Base-by-base conservation (phyloP, 2,329 filamentous ascomycete genomes). In the Fusarium dlaminii region DNA sequence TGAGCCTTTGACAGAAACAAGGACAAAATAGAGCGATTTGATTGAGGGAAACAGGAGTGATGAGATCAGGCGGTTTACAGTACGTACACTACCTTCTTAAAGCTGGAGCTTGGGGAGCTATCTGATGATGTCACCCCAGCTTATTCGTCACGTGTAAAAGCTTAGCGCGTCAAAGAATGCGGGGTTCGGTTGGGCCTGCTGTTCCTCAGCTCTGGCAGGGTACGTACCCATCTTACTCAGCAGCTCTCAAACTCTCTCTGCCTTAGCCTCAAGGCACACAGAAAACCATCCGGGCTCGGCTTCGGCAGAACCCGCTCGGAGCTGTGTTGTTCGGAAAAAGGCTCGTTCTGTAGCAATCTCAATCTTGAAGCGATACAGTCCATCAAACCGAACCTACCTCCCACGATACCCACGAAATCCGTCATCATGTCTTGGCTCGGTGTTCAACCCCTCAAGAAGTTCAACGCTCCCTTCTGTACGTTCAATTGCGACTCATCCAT, bases 401-500 rank as follows among this genome's bases (percentile, higher is more conserved):
- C 68, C 72, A 80, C 79, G 80, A 80, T 79, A 78, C 76, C 76
- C 80, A 79, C 77, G 82, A 79, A 69, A 82, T 81, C 82, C 82
- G 81, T 83, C 88, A 92, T 86, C 80, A 94, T 94, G 93, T 90
- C 90, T 87, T 90, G 92, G 86, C 88, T 95, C 85, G 91, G 92
- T 83, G 82, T 87, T 76, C 80, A 82, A 79, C 88, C 88, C 72
- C 82, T 90, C 81, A 95, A 95, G 90, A 95, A 94, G 89, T 96
- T 94, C 87, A 91, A 91, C 80, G 88, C 90, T 82, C 92, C 92
- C 79, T 86, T 95, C 84, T 87, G 93, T 96, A 90, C 81, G 93
- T 91, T 54, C 82, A 84, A 86, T 85, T 79, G 71, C 74, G 61
- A 66, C 77, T 65, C 63, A 67, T 51, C 49, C 71, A 63, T 52